phyloP scores from a whole-genome alignment of 164 flowering plant genomes.

The Vitis cinerea region DNA sequence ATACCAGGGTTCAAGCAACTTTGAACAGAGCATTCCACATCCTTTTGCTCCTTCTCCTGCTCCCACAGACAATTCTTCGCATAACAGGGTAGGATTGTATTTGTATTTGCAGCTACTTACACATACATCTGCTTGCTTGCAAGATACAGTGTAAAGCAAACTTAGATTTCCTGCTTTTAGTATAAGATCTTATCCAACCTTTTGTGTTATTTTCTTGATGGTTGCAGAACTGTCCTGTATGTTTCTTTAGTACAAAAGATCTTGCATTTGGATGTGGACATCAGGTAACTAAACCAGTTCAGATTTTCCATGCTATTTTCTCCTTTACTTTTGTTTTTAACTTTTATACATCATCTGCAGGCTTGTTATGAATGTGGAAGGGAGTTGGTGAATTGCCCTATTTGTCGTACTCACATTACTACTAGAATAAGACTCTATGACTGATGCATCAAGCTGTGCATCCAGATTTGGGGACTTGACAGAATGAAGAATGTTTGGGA shows the following conservation, averaged over 20 bases:
- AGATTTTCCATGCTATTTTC: not conserved
- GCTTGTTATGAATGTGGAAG: constrained; percentile 45
- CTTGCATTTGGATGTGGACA: constrained; percentile 56
- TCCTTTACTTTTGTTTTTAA: not conserved
- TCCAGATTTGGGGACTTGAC: not conserved
- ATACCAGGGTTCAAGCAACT: constrained; percentile 11
- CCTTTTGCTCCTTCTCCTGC: constrained; percentile 18
- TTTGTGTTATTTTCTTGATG: not conserved
- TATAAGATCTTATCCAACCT: not conserved
- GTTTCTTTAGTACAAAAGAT: constrained; percentile 25
- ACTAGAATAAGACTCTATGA: constrained; percentile 32
- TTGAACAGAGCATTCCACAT: constrained; percentile 14
- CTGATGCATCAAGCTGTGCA: not conserved
- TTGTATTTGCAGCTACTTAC: not conserved
- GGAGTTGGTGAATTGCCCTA: constrained; percentile 33
- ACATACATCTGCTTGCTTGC: no score
- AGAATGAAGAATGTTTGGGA: not conserved
- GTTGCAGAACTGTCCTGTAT: constrained; percentile 37
- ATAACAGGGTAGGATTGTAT: constrained; percentile 2
- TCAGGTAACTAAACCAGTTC: constrained; percentile 31
- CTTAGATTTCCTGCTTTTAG: not conserved
- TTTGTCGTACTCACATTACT: constrained; percentile 27
- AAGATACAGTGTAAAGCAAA: not conserved
- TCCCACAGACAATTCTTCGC: constrained; percentile 8
- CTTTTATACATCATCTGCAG: constrained; percentile 19